A percentile compares a stretch with the other conserved stretches of the same genome.
Conservation (phyloP, 306 rosid species). For the Cucumis hystrix region DNA sequence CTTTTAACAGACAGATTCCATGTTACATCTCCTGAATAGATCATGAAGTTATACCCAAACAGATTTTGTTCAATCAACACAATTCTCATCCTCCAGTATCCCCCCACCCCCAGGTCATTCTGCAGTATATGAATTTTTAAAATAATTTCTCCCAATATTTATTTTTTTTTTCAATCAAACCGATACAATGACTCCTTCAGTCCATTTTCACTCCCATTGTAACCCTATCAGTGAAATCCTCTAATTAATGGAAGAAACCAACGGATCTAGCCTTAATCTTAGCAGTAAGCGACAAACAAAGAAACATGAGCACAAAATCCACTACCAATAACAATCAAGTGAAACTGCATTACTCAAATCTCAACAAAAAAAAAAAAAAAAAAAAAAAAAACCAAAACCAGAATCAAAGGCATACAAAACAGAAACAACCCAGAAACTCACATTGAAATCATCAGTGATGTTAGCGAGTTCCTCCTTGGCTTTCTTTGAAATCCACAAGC, state of each 20-base stretch:
- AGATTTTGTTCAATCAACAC: not conserved
- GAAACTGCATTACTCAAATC: constrained; percentile 19
- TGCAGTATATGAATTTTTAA: not conserved
- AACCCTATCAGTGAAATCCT: not conserved
- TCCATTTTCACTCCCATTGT: not conserved
- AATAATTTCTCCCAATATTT: not conserved
- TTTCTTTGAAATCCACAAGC: constrained; percentile 78
- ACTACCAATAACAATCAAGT: constrained; percentile 6
- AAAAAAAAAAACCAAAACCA: not conserved
- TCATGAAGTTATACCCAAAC: not conserved
- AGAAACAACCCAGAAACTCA: constrained; percentile 18
- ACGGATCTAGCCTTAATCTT: constrained; percentile 32
- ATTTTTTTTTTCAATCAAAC: not conserved
- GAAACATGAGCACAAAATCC: constrained; percentile 13
- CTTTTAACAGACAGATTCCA: not conserved
- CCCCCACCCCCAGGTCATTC: not conserved
- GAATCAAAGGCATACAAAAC: not conserved
- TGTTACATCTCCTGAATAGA: not conserved
- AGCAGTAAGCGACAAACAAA: not conserved
- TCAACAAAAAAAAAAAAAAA: not conserved
- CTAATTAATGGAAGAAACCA: not conserved
- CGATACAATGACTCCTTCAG: not conserved
- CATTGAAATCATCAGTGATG: constrained; percentile 64
- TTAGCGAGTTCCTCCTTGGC: constrained; percentile 81
- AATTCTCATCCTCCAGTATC: not conserved